Base-by-base conservation (phyloP, 2,329 filamentous ascomycete species). In the Paecilomyces sp. region DNA sequence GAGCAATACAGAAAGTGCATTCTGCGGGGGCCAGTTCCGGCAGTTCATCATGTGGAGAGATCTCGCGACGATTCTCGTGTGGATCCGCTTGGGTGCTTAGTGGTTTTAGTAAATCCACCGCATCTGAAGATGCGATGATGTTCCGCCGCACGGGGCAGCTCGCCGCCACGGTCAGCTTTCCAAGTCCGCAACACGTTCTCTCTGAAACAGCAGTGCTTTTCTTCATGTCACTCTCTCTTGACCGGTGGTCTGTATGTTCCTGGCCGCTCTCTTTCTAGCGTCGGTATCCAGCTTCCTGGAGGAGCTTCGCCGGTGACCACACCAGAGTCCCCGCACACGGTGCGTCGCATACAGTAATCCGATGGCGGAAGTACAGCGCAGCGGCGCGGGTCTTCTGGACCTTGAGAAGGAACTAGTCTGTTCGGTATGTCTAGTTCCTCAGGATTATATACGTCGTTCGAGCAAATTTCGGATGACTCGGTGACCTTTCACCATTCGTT, bases 401-500 rank as follows among this genome's bases (percentile, higher is more conserved):
- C 82, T 97, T 67, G 94, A 97, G 79, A 93, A 88, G 76, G 94
- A 99, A 83, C 81, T 97, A 78, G 92, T 89, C 58, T 97, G 93
- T 80, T 96, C 93, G 73, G 92, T 96, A 83, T 79, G 89, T 85
- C 51, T 54, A 57, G 55, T 57, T 61, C 58, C 59, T 41, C 57
- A 47, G 6, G 15, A 47, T 47, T 18, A 22, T 47, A 47, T 47
- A n/a, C 5, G 9, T 47, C 41, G 3, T 6, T 28, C n/a, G n/a
- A 9, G n/a, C 41, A 47, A 7, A 8, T 18, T 18, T 9, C 7
- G 7, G 41, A 18, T 15, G 41, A 47, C n/a, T 22, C 41, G 18
- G n/a, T 22, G 5, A 18, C 18, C n/a, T 15, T 7, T 15, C 41
- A 15, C 6, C n/a, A 22, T 47, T 22, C n/a, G 5, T 47, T 47